Base-by-base conservation (phyloP, 1,139 yeast species). In the Lodderomyces beijingensis region DNA sequence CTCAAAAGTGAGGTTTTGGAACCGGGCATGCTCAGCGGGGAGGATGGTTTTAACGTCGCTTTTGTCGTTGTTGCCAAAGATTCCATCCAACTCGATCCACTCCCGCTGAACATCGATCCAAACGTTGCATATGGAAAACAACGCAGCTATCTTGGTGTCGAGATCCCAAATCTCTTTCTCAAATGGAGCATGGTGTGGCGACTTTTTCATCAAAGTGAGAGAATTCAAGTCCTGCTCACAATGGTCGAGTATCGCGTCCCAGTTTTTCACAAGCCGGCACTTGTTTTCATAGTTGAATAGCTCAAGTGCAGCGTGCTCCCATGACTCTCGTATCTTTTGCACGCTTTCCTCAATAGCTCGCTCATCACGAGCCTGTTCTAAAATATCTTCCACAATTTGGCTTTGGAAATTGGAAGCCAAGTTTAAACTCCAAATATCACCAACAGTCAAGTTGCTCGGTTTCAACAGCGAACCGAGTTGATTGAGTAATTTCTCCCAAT, bases 61-160 rank as follows among this genome's bases (percentile, higher is more conserved):
- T 17, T 47, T 50, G 12, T 29, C 26, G 1, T 67, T 61, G 35
- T 73, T 74, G 10, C 74, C 77, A 49, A 91, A 83, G 0, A 88
- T 77, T 1, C 95, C 96, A 41, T 77, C 82, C 14, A 89, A 65
- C 48, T 89, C 87, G 2, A 86, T 76, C 95, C 95, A 89, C 46
- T 82, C 87, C n/a, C 82, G 64, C 53, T 91, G 97, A 2, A 80
- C 86, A 30, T 86, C 95, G 26, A 83, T 69, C 94, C 96, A 88
- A 0, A 59, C 50, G 44, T 80, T 88, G 29, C 86, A 63, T 3
- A 85, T 50, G 1, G 63, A 58, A 34, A 69, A 70, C 1, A 87
- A 46, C 0, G 56, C 50, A 33, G 71, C 74, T 22, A 91, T 53
- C 38, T 67, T 74, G 1, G 61, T 64, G 42, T 82, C 89, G 64